Conservation (phyloP, 805 yeast genomes). For the Metschnikowia cubensis region DNA sequence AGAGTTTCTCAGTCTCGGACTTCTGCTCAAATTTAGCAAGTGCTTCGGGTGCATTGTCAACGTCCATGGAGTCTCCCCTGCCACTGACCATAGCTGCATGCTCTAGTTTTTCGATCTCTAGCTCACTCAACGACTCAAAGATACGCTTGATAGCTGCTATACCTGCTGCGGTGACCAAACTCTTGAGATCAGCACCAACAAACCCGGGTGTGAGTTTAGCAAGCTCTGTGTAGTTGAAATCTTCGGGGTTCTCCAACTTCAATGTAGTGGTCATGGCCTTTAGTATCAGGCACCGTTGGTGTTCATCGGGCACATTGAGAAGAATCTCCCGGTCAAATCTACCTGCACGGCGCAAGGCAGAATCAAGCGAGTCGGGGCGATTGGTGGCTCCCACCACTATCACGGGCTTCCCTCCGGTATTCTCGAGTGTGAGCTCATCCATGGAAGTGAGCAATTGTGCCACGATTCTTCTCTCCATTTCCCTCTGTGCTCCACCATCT, state of each 20-base stretch:
- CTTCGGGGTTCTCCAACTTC: constrained; percentile 52
- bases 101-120: constrained; percentile 20
- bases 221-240: constrained; percentile 61
- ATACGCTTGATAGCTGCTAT: constrained; percentile 90
- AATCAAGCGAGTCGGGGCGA: constrained; percentile 91
- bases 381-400: constrained; percentile 95
- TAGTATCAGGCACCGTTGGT: constrained; percentile 71
- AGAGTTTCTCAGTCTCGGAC: constrained; percentile 36
- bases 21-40: constrained; percentile 26
- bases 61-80: constrained; percentile 28
- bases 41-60: constrained; percentile 19
- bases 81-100: background rate
- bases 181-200: constrained; percentile 96
- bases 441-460: constrained; percentile 92
- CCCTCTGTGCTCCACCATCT: constrained; percentile 92
- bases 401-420: constrained; percentile 90
- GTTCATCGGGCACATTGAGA: constrained; percentile 90
- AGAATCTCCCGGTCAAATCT: constrained; percentile 94
- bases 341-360: constrained; percentile 95
- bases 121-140: constrained; percentile 54
- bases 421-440: constrained; percentile 86
- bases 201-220: constrained; percentile 96
- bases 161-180: constrained; percentile 93
- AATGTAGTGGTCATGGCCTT: constrained; percentile 66
- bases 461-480: constrained; percentile 95